Evolutionary conservation across 1,284 basidiomycete genomes (phyloP).

Genomic region (Ceratobasidium sp.): DNA sequence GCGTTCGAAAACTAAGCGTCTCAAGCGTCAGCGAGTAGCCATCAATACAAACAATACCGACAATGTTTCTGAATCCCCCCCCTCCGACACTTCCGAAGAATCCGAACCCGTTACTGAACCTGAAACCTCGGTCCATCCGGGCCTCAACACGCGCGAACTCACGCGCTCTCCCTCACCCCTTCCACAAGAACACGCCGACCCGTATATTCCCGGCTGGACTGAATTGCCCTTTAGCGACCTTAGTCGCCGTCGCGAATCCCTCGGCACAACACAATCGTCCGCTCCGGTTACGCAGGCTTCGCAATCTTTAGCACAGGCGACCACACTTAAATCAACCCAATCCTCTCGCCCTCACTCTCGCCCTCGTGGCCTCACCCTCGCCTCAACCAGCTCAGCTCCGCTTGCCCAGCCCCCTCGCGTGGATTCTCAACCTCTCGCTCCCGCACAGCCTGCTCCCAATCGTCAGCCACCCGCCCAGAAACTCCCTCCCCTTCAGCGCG

Average conservation of each 20-base stretch:
- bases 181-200: background rate
- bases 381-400: background rate
- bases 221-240: background rate
- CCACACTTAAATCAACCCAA: background rate
- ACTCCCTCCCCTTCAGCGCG: background rate
- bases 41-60: background rate
- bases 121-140: background rate
- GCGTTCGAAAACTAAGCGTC: background rate
- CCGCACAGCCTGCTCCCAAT: no score
- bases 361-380: background rate
- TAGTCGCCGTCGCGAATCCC: no score
- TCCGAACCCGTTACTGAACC: background rate
- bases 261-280: constrained; percentile 1
- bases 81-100: background rate
- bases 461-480: background rate
- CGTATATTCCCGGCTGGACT: background rate
- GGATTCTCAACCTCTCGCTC: no score
- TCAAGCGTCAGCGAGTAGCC: background rate
- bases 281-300: background rate
- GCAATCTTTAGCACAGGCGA: no score
- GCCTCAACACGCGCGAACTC: no score
- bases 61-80: background rate
- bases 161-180: background rate
- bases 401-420: background rate
- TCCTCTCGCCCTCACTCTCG: background rate